phyloP scores from a whole-genome alignment of 495 filamentous ascomycete species.

The Aspergillus sclerotiicarbonarius region DNA sequence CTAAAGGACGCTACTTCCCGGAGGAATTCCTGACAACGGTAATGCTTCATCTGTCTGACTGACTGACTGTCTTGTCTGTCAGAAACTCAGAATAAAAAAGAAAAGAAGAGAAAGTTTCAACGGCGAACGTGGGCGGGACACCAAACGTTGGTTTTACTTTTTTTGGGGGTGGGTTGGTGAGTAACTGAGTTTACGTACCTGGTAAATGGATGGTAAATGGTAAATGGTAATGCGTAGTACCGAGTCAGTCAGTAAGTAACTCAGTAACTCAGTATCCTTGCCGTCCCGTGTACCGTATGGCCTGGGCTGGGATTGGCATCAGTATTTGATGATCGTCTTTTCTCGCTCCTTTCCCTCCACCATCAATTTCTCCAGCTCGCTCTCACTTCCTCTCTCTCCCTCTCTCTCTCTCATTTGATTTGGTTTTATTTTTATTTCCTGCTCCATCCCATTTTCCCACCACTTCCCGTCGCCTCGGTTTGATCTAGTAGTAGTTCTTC shows the following conservation, averaged over 20 bases:
- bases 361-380: neutral
- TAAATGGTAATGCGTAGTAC: no score
- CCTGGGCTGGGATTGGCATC: neutral
- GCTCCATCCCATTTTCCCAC: neutral
- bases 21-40: neutral
- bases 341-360: conserved; percentile 9
- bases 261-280: neutral
- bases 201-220: no score
- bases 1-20: neutral
- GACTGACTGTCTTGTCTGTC: no score
- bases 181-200: no score
- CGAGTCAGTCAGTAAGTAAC: neutral
- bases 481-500: neutral
- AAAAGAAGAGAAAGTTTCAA: neutral
- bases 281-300: neutral
- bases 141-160: no score
- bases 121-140: neutral
- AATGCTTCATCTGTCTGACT: neutral
- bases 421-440: neutral
- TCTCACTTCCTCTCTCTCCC: conserved; percentile 2
- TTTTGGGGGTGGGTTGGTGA: no score
- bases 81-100: neutral
- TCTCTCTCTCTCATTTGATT: conserved; percentile 7
- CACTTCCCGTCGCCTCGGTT: neutral
- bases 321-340: conserved; percentile 6